Base-by-base conservation (phyloP, 805 yeast species). In the Jamesozyma rosinii region DNA sequence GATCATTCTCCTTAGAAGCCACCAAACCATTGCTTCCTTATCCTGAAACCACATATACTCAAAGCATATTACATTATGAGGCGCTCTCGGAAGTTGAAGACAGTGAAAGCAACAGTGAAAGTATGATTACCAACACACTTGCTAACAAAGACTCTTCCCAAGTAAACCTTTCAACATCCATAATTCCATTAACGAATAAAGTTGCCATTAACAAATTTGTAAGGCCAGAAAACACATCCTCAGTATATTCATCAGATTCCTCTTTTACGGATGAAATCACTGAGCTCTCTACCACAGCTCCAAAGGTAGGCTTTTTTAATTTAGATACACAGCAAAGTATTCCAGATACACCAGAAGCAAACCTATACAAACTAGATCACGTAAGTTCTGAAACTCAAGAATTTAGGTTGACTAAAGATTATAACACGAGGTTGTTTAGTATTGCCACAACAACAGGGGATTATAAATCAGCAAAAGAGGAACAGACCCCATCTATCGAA, bases 171-270 rank as follows among this genome's bases (percentile, higher is more conserved):
- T 54, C 58, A 2, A 59, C 58, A 1, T 49, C 59, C 3, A 55
- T 47, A 42, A 55, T 59, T 19, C 61, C 64, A 3, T 40, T 57
- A n/a, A 52, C 50, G 0, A 56, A 56, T 35, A 54, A 46, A 4
- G 39, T 57, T n/a, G 46, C 40, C 19, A 58, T 59, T 15, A 57
- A 59, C 38, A 50, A 49, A 17, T 54, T 54, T 34, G 15, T 30
- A 5, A 20, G 13, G 2, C 17, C 30, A 13, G 30, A 36, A 15
- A 22, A 31, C 13, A 44, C 54, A 24, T 41, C 52, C 21, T 44
- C 54, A 2, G 47, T 59, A 40, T 31, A 47, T 3, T 57, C 61
- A 11, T 57, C 61, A 13, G 57, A 56, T 1, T 57, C 61, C 1
- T 55, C 61, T 2, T 48, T 47, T 34, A 52, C 52, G 8, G 54